A percentile compares a stretch with the other conserved stretches of the same genome.
Conservation (phyloP, 2,329 filamentous ascomycete species). For the Calonectria crousiana region DNA sequence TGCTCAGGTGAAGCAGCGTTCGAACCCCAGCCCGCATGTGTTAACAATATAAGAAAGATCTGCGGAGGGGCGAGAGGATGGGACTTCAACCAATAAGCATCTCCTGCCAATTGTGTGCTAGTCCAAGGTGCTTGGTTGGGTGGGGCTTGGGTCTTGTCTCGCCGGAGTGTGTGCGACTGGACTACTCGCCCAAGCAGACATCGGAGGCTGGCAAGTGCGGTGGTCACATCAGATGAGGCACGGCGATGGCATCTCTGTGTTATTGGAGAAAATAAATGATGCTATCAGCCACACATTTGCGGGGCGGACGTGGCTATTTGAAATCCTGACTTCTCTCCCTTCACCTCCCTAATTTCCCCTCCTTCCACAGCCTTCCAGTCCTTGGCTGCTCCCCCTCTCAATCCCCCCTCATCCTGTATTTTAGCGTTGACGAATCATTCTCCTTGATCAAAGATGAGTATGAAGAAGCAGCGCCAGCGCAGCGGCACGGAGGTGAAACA, state of each 20-base stretch:
- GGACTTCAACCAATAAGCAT: neutral
- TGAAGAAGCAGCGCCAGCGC: neutral
- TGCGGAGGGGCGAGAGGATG: neutral
- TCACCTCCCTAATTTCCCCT: neutral
- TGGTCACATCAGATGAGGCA: neutral
- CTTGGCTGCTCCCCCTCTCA: neutral
- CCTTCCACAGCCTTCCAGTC: no score
- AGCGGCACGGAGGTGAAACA: neutral
- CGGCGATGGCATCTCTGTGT: neutral
- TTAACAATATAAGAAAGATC: constrained; percentile 10
- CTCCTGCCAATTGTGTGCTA: constrained; percentile 14
- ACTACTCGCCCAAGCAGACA: neutral
- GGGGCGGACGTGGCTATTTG: neutral
- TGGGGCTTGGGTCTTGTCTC: constrained; percentile 12
- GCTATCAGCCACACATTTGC: neutral
- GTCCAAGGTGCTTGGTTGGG: neutral
- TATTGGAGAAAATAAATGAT: neutral
- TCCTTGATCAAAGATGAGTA: neutral
- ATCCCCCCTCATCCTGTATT: neutral
- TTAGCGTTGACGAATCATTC: neutral
- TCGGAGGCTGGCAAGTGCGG: neutral
- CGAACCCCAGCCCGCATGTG: neutral
- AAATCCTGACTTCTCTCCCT: neutral
- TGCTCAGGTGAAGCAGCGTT: constrained; percentile 6
- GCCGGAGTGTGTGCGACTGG: neutral